Evolutionary conservation across 2,329 filamentous ascomycete genomes (phyloP).

Genomic region (Aspergillus sp.): DNA sequence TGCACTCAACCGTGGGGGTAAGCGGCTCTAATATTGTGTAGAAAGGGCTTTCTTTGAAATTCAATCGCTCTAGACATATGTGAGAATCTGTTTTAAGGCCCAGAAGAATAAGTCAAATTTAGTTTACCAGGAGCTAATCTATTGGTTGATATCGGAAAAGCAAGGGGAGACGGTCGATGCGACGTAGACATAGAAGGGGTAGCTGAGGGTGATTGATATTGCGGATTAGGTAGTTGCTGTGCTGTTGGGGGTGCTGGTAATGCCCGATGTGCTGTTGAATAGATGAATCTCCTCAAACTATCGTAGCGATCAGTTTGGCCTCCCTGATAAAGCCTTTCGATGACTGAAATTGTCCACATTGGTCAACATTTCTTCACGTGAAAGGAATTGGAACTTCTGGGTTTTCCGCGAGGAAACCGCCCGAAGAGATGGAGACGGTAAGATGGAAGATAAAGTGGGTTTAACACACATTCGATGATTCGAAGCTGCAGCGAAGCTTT

Average conservation of each 20-base stretch:
- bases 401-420: background rate
- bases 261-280: constrained; percentile 26
- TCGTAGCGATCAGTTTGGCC: constrained; percentile 31
- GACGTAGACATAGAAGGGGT: constrained; percentile 27
- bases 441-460: background rate
- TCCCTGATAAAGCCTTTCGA: constrained; percentile 26
- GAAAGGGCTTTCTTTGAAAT: constrained; percentile 80
- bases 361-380: background rate
- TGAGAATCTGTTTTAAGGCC: constrained; percentile 12
- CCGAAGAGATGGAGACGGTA: background rate
- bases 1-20: constrained; percentile 65
- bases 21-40: constrained; percentile 69
- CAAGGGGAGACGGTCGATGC: constrained; percentile 26
- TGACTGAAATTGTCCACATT: constrained; percentile 16
- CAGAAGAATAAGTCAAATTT: constrained; percentile 1
- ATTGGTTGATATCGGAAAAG: constrained; percentile 32
- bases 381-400: background rate
- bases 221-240: constrained; percentile 22
- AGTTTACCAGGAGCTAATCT: constrained; percentile 29
- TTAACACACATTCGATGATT: constrained; percentile 71
- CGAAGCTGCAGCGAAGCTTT: constrained; percentile 80
- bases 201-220: constrained; percentile 25
- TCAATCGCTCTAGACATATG: constrained; percentile 47
- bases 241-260: constrained; percentile 29
- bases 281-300: constrained; percentile 32